Percentiles rank a stretch among this genome's conserved stretches.
Conservation (phyloP, 2,329 filamentous ascomycete species). For the Decorospora gaudefroyi region DNA sequence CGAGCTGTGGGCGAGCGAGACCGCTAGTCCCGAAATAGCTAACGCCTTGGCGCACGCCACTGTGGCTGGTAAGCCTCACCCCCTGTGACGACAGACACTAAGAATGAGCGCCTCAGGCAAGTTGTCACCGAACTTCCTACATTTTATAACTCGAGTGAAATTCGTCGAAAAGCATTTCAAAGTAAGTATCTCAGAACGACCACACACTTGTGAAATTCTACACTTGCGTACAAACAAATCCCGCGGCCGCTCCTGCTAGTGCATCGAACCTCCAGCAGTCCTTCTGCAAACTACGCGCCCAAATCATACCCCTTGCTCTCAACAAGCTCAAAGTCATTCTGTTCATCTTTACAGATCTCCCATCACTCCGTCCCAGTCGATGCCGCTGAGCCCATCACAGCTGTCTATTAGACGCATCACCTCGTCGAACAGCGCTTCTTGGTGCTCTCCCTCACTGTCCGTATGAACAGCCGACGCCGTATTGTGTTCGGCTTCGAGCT, state of each 20-base stretch:
- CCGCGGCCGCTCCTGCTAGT: not conserved
- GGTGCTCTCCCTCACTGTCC: not conserved
- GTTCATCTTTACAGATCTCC: not conserved
- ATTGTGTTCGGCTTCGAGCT: not conserved
- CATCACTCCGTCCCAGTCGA: not conserved
- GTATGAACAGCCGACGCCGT: not conserved
- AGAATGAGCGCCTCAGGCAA: too few relatives aligned
- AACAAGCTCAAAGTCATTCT: not conserved
- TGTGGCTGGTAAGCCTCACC: slow-evolving; percentile 9
- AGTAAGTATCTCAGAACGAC: too few relatives aligned
- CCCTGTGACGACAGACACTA: not conserved
- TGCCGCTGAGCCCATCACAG: not conserved
- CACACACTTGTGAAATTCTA: not conserved
- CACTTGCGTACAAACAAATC: not conserved
- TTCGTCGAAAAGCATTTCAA: too few relatives aligned
- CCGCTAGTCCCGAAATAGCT: slow-evolving; percentile 14
- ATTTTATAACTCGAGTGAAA: too few relatives aligned
- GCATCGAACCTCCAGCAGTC: not conserved
- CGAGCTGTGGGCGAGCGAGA: slow-evolving; percentile 24
- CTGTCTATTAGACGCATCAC: slow-evolving; percentile 1
- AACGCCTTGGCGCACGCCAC: slow-evolving; percentile 18
- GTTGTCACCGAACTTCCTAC: too few relatives aligned
- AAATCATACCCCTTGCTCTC: not conserved
- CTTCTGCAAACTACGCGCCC: not conserved
- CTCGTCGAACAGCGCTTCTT: not conserved